Evolutionary conservation across 2,329 filamentous ascomycete genomes (phyloP).

Genomic region (Metarhizium guizhouense): DNA sequence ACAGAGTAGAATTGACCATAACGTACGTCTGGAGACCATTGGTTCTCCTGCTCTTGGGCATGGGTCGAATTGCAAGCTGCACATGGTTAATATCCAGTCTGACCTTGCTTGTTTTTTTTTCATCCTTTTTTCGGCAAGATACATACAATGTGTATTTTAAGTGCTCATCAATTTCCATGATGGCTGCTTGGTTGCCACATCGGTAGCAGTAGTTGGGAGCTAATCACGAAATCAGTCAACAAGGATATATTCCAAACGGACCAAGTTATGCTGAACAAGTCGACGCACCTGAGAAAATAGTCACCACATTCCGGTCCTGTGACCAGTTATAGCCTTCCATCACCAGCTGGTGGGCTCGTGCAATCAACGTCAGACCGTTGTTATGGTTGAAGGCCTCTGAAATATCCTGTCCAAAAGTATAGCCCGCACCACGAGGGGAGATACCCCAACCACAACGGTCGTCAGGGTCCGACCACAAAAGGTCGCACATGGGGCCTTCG

Average conservation of each 20-base stretch:
- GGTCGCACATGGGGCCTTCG: constrained; percentile 95
- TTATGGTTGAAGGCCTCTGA: constrained; percentile 99
- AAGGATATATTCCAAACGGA: background rate
- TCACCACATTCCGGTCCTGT: constrained; percentile 95
- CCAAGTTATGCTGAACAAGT: background rate
- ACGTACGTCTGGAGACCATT: constrained; percentile 88
- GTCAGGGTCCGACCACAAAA: constrained; percentile 97
- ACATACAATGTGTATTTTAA: constrained; percentile 99
- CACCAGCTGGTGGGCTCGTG: constrained; percentile 92
- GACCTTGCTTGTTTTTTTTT: background rate
- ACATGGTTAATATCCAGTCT: constrained; percentile 15
- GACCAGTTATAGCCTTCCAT: constrained; percentile 99
- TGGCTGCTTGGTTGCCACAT: constrained; percentile 98
- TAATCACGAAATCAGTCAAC: constrained; percentile 18
- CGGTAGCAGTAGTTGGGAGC: constrained; percentile 96
- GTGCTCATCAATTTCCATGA: constrained; percentile 99
- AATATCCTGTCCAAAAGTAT: constrained; percentile 95
- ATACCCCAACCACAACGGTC: constrained; percentile 96
- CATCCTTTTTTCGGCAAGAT: background rate
- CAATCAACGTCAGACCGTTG: constrained; percentile 92
- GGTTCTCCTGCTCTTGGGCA: constrained; percentile 95
- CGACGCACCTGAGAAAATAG: constrained; percentile 82
- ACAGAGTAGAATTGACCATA: background rate
- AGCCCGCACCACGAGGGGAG: constrained; percentile 86
- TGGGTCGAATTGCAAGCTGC: constrained; percentile 95